Base-by-base conservation (phyloP, 1,284 basidiomycete species). In the Ustilago crameri region DNA sequence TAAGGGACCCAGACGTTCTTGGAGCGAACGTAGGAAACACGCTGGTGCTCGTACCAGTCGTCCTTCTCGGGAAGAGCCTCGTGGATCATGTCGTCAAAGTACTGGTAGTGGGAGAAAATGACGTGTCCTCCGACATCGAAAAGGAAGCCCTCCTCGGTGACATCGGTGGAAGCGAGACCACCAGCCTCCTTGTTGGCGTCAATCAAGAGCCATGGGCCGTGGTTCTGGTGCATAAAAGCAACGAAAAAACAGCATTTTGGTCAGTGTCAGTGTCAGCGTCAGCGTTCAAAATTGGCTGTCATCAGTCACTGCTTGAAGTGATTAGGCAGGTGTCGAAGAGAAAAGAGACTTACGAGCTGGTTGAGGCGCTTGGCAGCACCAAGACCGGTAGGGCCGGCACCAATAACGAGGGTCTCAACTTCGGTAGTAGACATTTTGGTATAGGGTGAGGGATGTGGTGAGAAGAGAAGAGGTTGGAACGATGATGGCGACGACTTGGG, bases 81-180 rank as follows among this genome's bases (percentile, higher is more conserved):
- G 60, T 84, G 60, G 68, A 87, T 83, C 57, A 82, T 80, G 66
- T 87, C 86, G 80, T 87, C 85, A 77, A 86, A 86, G 83, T 86
- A 87, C 30, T 84, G 81, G 76, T 87, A 87, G 81, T 87, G 86
- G 15, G 86, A 86, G 76, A 87, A 87, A 71, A 87, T 87, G 71
- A 87, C 86, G 78, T 87, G 86, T 26, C 86, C 86, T 45, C 86
- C 85, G 34, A 86, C 86, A 73, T 87, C 86, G 71, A 86, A 87
- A 51, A 86, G 81, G 83, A 87, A 87, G n/a, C 86, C 86, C 73
- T 87, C 85, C 9, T 78, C 51, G 20, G 86, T 87, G 32, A 82
- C 76, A 59, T 87, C 86, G 9, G 86, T 87, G 30, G 84, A 85
- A 26, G 86, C 86, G 27, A 87, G 82, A 70, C 86, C 86, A 64